Evolutionary conservation across 2,329 filamentous ascomycete species (phyloP), one percentile per base, ranked within the genome.

Genomic region (Stagonosporopsis cucurbitacearum): DNA sequence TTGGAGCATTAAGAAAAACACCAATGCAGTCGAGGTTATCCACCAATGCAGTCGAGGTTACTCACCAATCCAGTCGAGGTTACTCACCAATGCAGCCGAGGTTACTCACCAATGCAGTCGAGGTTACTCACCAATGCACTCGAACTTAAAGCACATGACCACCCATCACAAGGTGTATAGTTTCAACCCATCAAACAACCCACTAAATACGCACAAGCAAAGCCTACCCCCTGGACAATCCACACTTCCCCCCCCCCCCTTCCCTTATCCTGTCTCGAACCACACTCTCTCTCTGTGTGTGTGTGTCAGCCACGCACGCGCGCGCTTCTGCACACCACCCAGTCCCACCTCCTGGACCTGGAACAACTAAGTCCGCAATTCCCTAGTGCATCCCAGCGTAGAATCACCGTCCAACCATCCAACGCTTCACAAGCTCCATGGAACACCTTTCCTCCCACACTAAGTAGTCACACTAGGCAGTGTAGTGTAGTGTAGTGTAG

Each of bases 1-100:
- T 65, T 60, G 51, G 49, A 59, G 56, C 58, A 62, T 49, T 45
- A 48, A 49, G 53, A 28, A 47, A 49, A 54, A 33, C 32, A 40
- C 50, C 42, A 58, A 60, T 35, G 36, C 54, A 59, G 41, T 42
- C 43, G 40, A 49, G 33, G 52, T 42, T n/a, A n/a, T n/a, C n/a
- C 32, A 40, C 50, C 42, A 58, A 60, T 35, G 36, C 54, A 59
- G 41, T 42, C 43, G 40, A 49, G 33, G 52, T 42, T n/a, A n/a
- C n/a, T n/a, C 32, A 40, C 50, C 42, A 58, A 60, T 35, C 35
- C 54, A 59, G 41, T 42, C 43, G 40, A 49, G 33, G 52, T 42
- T n/a, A n/a, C n/a, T n/a, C 32, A 40, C 50, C 42, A 58, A 60
- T 35, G 36, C 54, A 59, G 41, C 40, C 43, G 40, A 49, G 33